These are phyloP conservation scores for Allium fistulosum DNA, from an alignment of 106 monocot genomes.

Conservation along the genomic window DNA sequence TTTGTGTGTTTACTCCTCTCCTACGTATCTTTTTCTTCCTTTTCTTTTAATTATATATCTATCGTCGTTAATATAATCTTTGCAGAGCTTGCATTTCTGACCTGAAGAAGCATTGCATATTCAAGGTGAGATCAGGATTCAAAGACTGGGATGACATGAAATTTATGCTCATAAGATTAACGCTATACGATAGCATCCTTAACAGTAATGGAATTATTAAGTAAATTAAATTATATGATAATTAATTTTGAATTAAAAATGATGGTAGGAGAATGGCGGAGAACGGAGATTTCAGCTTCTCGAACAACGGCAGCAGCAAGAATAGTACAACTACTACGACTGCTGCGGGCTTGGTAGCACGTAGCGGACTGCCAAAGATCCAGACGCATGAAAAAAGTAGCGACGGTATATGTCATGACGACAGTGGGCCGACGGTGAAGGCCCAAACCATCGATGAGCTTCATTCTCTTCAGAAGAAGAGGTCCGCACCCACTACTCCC, in stretches of 20 bases:
- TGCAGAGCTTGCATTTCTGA: too few relatives aligned
- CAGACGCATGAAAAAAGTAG: conserved; percentile 26
- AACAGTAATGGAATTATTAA: too few relatives aligned
- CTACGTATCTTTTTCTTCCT: neutral
- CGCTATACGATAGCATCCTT: too few relatives aligned
- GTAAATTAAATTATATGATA: too few relatives aligned
- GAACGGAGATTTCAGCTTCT: conserved; percentile 12
- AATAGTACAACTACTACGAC: conserved; percentile 3
- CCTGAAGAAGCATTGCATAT: too few relatives aligned
- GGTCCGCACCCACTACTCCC: conserved; percentile 88
- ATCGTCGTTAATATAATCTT: too few relatives aligned
- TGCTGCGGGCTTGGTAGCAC: conserved; percentile 8
- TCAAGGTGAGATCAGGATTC: too few relatives aligned
- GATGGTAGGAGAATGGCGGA: neutral
- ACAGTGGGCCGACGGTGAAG: conserved; percentile 80
- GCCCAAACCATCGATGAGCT: conserved; percentile 97
- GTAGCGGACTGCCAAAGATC: conserved; percentile 40
- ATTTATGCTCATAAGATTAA: too few relatives aligned
- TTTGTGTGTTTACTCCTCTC: neutral
- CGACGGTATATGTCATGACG: conserved; percentile 74
- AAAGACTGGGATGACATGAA: too few relatives aligned
- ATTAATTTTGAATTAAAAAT: too few relatives aligned
- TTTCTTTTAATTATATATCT: neutral
- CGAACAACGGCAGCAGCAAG: neutral
- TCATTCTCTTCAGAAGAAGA: conserved; percentile 96